Percentiles rank a stretch among this genome's conserved stretches.
These are phyloP conservation scores for Didymella lethalis DNA, from an alignment of 2,329 filamentous ascomycete species.

Conservation along the genomic window DNA sequence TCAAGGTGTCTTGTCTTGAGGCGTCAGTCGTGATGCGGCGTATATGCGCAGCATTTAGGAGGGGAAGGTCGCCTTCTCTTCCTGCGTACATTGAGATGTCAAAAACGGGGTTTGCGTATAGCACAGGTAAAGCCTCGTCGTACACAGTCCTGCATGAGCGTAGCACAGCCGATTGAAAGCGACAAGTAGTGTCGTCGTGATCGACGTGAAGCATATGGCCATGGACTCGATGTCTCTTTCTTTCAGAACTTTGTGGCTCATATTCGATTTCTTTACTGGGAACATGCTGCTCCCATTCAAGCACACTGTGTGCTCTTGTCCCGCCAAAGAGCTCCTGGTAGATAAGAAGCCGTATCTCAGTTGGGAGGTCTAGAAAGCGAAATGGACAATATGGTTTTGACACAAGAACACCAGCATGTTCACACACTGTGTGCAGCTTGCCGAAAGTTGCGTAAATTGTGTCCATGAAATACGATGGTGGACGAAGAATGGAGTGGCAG, in stretches of 20 bases:
- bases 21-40: neutral
- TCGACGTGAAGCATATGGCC: neutral
- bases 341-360: neutral
- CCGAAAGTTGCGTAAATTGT: neutral
- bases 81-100: neutral
- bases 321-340: neutral
- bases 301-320: neutral
- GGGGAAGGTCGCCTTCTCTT: neutral
- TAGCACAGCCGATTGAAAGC: neutral
- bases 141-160: neutral
- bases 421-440: neutral
- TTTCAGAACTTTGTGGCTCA: neutral
- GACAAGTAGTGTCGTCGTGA: neutral
- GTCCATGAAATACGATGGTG: constrained; percentile 3
- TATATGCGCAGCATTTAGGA: neutral
- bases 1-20: neutral
- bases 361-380: neutral
- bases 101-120: constrained; percentile 1
- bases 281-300: neutral
- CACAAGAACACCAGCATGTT: neutral
- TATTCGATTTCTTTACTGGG: neutral
- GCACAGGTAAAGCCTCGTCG: neutral
- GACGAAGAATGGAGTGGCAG: neutral
- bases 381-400: neutral
- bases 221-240: neutral